Percentiles rank a stretch among this genome's conserved stretches.
Evolutionary conservation across 192 early-diverging fungal species (phyloP).

Genomic region (Physocladia obscura): DNA sequence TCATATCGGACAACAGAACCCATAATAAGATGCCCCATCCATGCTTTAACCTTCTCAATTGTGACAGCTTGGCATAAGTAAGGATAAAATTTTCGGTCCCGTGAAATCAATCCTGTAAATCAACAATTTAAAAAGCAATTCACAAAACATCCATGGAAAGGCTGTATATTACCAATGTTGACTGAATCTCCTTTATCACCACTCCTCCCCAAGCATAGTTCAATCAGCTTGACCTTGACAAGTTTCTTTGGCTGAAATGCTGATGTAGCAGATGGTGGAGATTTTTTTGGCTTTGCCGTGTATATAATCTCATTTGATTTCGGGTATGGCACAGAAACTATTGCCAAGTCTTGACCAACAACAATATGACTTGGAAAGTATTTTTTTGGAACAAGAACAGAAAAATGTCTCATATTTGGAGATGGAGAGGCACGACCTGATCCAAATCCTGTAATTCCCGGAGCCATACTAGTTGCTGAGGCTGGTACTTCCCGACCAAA

Average conservation of each 20-base stretch:
- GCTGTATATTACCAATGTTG: conserved; percentile 41
- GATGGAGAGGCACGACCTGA: conserved; percentile 59
- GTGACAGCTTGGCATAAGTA: conserved; percentile 57
- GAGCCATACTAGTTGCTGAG: conserved; percentile 57
- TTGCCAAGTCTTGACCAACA: conserved; percentile 28
- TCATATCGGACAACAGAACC: conserved; percentile 63
- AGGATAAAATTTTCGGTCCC: conserved; percentile 56
- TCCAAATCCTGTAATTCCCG: conserved; percentile 55
- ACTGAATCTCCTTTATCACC: conserved; percentile 68
- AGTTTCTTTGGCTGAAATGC: conserved; percentile 14
- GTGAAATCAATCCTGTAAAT: conserved; percentile 52
- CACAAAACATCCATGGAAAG: neutral
- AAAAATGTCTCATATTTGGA: conserved; percentile 63
- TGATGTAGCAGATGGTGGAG: neutral
- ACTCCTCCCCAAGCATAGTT: conserved; percentile 59
- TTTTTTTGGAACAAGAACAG: conserved; percentile 53
- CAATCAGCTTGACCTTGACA: conserved; percentile 53
- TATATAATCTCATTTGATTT: neutral
- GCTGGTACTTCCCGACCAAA: conserved; percentile 54
- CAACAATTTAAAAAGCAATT: too few species aligned
- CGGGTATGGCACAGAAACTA: neutral
- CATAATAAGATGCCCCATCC: conserved; percentile 60
- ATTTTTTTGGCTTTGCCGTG: neutral
- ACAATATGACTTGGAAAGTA: conserved; percentile 38
- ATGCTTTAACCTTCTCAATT: conserved; percentile 46